Conservation (phyloP, 257 asterid genomes). For the Nicotiana tabacum region DNA sequence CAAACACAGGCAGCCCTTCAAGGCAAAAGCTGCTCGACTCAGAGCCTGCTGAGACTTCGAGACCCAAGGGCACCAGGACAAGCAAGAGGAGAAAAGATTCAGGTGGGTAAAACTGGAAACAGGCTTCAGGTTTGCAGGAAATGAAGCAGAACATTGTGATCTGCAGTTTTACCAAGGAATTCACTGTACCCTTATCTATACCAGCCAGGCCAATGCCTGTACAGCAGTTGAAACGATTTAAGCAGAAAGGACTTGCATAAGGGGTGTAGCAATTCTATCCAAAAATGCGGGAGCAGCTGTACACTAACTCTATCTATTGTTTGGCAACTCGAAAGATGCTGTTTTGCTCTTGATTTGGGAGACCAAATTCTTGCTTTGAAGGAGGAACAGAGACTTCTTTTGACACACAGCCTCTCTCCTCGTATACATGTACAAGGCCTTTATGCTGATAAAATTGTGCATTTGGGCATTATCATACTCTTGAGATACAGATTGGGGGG, state of each 20-base stretch:
- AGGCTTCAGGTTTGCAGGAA: neutral
- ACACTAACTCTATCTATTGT: constrained; percentile 1
- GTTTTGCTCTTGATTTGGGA: constrained; percentile 1
- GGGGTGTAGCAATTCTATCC: neutral
- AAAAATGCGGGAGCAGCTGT: neutral
- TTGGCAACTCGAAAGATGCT: neutral
- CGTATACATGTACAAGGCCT: neutral
- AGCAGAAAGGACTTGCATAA: neutral
- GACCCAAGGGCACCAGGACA: constrained; percentile 56
- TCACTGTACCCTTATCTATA: neutral
- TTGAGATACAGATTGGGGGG: neutral
- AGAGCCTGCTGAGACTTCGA: constrained; percentile 54
- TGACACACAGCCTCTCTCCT: neutral
- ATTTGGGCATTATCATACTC: neutral
- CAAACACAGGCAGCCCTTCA: constrained; percentile 40
- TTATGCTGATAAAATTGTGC: constrained; percentile 3
- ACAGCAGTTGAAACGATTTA: neutral
- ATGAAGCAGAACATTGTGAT: neutral
- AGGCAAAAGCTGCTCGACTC: constrained; percentile 45
- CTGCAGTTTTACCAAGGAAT: neutral
- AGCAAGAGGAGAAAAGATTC: constrained; percentile 63
- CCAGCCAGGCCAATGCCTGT: neutral
- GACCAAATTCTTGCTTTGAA: neutral
- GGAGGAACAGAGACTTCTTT: neutral
- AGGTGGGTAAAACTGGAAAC: constrained; percentile 25